A percentile compares a stretch with the other conserved stretches of the same genome.
phyloP scores from a whole-genome alignment of 2,329 filamentous ascomycete genomes.

The Aphanoascus verrucosus region DNA sequence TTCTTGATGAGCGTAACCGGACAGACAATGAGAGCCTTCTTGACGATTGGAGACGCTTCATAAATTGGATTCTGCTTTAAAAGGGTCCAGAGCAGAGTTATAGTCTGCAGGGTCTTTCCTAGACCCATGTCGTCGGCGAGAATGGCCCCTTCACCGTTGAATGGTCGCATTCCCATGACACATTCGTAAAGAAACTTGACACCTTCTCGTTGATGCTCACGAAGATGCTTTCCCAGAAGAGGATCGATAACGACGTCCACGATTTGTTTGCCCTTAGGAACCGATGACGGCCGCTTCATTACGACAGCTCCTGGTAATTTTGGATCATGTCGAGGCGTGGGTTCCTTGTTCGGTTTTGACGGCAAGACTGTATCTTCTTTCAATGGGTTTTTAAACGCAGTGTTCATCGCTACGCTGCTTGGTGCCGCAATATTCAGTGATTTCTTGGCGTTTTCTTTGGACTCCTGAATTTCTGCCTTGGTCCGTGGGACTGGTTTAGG shows the following conservation, averaged over 20 bases:
- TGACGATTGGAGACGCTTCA: conserved; percentile 50
- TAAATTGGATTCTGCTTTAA: conserved; percentile 60
- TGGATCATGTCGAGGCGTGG: conserved; percentile 56
- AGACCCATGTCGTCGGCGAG: conserved; percentile 67
- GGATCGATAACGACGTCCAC: conserved; percentile 67
- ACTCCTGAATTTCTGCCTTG: conserved; percentile 10
- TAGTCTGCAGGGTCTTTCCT: conserved; percentile 64
- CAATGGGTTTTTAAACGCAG: conserved; percentile 53
- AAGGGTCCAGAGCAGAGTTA: conserved; percentile 59
- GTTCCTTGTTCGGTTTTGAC: conserved; percentile 36
- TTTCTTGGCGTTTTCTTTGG: conserved; percentile 29
- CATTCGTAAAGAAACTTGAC: conserved; percentile 64
- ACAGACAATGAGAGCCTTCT: conserved; percentile 62
- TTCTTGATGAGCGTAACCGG: conserved; percentile 62
- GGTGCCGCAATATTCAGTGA: conserved; percentile 30
- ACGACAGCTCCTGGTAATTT: conserved; percentile 49
- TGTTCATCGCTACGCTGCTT: conserved; percentile 33
- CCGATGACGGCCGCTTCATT: conserved; percentile 51
- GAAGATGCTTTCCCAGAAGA: conserved; percentile 49
- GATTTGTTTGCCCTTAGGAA: conserved; percentile 52
- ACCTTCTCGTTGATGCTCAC: conserved; percentile 58
- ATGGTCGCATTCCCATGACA: conserved; percentile 60
- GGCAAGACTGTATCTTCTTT: conserved; percentile 43
- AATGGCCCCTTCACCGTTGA: conserved; percentile 57
- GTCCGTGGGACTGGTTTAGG: conserved; percentile 18